Conservation (phyloP, 495 filamentous ascomycete species). For the Aspergillus baeticus region DNA sequence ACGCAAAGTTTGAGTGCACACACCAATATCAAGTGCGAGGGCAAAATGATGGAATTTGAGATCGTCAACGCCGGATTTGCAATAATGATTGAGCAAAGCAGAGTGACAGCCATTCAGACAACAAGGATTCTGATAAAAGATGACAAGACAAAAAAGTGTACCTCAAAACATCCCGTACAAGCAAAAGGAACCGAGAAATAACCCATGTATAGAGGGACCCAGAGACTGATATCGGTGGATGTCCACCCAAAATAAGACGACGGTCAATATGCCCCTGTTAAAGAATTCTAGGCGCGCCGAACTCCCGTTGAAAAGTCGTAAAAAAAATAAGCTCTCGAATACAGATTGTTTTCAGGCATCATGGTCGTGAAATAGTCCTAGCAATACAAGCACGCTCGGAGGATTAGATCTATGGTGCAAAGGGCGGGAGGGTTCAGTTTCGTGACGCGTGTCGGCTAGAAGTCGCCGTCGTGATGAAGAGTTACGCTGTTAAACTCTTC, state of each 20-base stretch:
- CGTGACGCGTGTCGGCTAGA: conserved; percentile 12
- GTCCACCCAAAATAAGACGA: conserved; percentile 10
- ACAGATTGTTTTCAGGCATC: conserved; percentile 39
- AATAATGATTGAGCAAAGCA: conserved; percentile 16
- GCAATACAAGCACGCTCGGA: conserved; percentile 29
- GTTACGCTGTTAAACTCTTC: conserved; percentile 99
- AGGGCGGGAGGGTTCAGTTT: conserved; percentile 11
- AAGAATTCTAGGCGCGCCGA: conserved; percentile 23
- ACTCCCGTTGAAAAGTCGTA: conserved; percentile 28
- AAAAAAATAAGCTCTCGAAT: conserved; percentile 25
- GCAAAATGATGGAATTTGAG: conserved; percentile 10
- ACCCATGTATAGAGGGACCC: conserved; percentile 8
- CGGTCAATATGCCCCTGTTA: conserved; percentile 11
- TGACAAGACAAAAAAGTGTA: conserved; percentile 13
- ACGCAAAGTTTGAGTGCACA: not conserved
- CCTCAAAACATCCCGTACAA: conserved; percentile 6
- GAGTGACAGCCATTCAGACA: not conserved
- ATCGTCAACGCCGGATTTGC: conserved; percentile 26
- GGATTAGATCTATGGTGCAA: conserved; percentile 21
- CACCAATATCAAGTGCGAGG: not conserved
- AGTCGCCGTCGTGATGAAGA: conserved; percentile 91
- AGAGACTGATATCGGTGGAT: conserved; percentile 12
- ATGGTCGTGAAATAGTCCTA: conserved; percentile 32
- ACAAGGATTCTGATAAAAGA: not conserved
- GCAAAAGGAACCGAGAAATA: conserved; percentile 13